phyloP scores from a whole-genome alignment of 2,329 filamentous ascomycete species.

The Clarireedia monteithiana region DNA sequence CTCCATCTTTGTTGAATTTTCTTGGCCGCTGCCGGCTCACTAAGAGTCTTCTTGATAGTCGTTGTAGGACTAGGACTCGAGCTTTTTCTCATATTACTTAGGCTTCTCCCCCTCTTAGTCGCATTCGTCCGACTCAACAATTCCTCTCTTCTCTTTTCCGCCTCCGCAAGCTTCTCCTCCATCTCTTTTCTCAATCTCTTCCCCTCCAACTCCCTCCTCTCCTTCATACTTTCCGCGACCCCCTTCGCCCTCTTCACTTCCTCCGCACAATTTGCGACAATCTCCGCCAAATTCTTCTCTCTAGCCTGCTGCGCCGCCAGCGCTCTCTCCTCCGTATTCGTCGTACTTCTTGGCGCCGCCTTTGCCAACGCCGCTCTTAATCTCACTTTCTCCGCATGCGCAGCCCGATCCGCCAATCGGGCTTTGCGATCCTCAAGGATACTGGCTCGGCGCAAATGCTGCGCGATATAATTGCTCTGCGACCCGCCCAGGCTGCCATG shows the following conservation, averaged over 20 bases:
- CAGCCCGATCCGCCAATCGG: slow-evolving; percentile 69
- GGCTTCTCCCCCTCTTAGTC: slow-evolving; percentile 44
- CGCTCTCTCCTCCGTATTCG: slow-evolving; percentile 66
- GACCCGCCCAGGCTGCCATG: slow-evolving; percentile 30
- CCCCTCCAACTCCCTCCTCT: slow-evolving; percentile 68
- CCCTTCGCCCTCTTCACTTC: slow-evolving; percentile 78
- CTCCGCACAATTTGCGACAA: slow-evolving; percentile 72
- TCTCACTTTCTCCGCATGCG: slow-evolving; percentile 77
- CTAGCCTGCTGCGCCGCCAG: slow-evolving; percentile 70
- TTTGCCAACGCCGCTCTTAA: slow-evolving; percentile 68
- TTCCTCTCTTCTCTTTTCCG: slow-evolving; percentile 62
- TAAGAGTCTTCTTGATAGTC: slow-evolving; percentile 35
- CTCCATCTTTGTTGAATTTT: slow-evolving; percentile 68
- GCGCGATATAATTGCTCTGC: slow-evolving; percentile 67
- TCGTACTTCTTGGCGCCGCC: slow-evolving; percentile 55
- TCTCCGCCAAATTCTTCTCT: slow-evolving; percentile 74
- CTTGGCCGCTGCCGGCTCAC: slow-evolving; percentile 52
- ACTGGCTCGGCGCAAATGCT: slow-evolving; percentile 70
- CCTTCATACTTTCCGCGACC: slow-evolving; percentile 74
- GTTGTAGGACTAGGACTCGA: slow-evolving; percentile 41
- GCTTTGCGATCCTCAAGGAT: slow-evolving; percentile 77
- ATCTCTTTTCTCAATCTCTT: slow-evolving; percentile 64
- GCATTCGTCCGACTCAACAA: slow-evolving; percentile 46
- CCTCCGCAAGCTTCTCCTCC: slow-evolving; percentile 73
- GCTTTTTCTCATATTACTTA: slow-evolving; percentile 46